phyloP scores from a whole-genome alignment of 1,284 basidiomycete genomes.

The Cystobasidiaceae sp. region DNA sequence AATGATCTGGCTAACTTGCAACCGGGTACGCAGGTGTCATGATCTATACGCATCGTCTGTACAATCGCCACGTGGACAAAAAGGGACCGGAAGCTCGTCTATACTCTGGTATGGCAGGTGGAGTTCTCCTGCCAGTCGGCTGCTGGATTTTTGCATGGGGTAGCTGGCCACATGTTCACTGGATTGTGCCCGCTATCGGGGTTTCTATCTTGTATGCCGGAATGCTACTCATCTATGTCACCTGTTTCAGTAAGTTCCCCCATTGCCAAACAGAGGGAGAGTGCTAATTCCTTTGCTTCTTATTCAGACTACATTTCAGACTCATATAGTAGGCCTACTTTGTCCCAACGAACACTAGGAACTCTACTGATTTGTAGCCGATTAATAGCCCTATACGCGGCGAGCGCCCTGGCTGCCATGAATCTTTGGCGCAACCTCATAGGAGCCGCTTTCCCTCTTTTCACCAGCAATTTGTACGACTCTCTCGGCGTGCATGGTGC shows the following conservation, averaged over 20 bases:
- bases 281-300: not conserved
- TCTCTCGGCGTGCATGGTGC: slow-evolving; percentile 25
- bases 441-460: slow-evolving; percentile 26
- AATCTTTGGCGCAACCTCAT: slow-evolving; percentile 15
- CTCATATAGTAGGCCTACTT: not conserved
- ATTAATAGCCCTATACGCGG: not conserved
- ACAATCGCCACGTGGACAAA: slow-evolving; percentile 49
- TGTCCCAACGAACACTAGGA: too few species aligned
- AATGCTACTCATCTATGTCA: not conserved
- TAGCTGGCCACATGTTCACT: slow-evolving; percentile 31
- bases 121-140: slow-evolving; percentile 49
- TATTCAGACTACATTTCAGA: not conserved
- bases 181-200: slow-evolving; percentile 42
- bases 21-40: not conserved
- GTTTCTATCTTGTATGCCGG: slow-evolving; percentile 40
- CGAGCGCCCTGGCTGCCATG: not conserved
- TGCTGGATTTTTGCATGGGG: slow-evolving; percentile 37
- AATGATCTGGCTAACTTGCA: not conserved
- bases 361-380: not conserved
- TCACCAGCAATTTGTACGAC: not conserved
- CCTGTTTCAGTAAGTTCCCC: slow-evolving; percentile 33
- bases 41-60: slow-evolving; percentile 32
- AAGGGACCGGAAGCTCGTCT: slow-evolving; percentile 68
- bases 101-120: slow-evolving; percentile 62
- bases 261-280: not conserved